Base-by-base conservation (phyloP, 208 protist species). In the Spironucleus salmonicida region DNA sequence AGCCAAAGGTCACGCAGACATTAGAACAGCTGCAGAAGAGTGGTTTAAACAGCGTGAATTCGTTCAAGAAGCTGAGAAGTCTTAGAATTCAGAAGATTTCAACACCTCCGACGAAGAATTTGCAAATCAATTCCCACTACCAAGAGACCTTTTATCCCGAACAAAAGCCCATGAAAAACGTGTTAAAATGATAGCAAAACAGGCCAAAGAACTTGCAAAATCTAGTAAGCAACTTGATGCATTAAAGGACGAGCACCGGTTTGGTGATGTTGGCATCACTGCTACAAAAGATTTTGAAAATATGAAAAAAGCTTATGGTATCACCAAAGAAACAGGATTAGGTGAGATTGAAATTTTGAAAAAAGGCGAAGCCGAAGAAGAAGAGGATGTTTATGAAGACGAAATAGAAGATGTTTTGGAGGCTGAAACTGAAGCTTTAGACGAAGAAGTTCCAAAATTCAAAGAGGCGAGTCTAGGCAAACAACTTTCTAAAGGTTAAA, bases 21-120 rank as follows among this genome's bases (percentile, higher is more conserved):
- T 23, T 15, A 38, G 35, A 15, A 13, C 15, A 39, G 29, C 34
- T 23, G 61, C 23, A 13, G 35, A n/a, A 40, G 15, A 15, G 23
- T 13, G 30, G 34, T 67, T 67, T 39, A 15, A 15, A 34, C 26
- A 67, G 29, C 61, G 61, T 38, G 19, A 30, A 30, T 67, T 38
- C 35, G 15, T 15, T 40, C 15, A 67, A 38, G 61, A n/a, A 38
- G 61, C 61, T n/a, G n/a, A n/a, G n/a, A n/a, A n/a, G n/a, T n/a
- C n/a, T n/a, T n/a, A n/a, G n/a, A n/a, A n/a, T n/a, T n/a, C n/a
- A n/a, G n/a, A n/a, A n/a, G n/a, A n/a, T n/a, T n/a, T n/a, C n/a
- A n/a, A n/a, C n/a, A n/a, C n/a, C n/a, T n/a, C n/a, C n/a, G 64
- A 71, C 40, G 64, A 71, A 9, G 64, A 71, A 45, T 71, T 42